Percentiles rank a stretch among this genome's conserved stretches.
Evolutionary conservation across 2,329 filamentous ascomycete genomes (phyloP).

Genomic region (Penicillium corylophilum): DNA sequence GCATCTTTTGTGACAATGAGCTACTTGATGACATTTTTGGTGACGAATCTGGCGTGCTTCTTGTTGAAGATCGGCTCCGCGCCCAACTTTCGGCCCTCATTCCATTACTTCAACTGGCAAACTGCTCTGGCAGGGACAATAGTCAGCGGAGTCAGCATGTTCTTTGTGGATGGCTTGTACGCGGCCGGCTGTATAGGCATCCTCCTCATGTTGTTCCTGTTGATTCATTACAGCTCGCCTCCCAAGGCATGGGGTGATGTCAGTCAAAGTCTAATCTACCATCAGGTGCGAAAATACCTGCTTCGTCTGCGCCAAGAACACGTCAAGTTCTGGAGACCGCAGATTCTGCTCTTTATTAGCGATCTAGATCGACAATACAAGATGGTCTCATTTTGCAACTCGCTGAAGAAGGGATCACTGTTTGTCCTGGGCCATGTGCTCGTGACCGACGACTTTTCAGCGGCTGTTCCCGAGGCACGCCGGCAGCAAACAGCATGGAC

Average conservation of each 20-base stretch:
- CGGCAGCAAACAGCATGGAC: slow-evolving; percentile 80
- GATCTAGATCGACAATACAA: slow-evolving; percentile 78
- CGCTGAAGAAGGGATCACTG: slow-evolving; percentile 79
- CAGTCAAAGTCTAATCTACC: slow-evolving; percentile 83
- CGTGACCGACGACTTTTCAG: slow-evolving; percentile 76
- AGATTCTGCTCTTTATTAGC: slow-evolving; percentile 81
- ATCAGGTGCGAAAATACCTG: slow-evolving; percentile 84
- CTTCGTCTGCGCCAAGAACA: slow-evolving; percentile 81
- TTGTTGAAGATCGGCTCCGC: slow-evolving; percentile 82
- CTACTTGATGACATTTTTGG: slow-evolving; percentile 87
- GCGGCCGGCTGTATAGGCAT: slow-evolving; percentile 72
- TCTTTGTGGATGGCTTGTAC: slow-evolving; percentile 82
- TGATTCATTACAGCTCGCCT: slow-evolving; percentile 82
- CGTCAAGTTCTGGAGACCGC: slow-evolving; percentile 90
- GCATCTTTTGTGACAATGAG: slow-evolving; percentile 89
- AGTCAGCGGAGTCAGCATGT: slow-evolving; percentile 79
- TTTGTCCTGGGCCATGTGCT: slow-evolving; percentile 88
- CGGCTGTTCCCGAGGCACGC: slow-evolving; percentile 76
- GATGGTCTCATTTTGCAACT: slow-evolving; percentile 88
- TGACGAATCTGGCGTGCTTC: slow-evolving; percentile 85
- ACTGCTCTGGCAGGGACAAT: slow-evolving; percentile 73
- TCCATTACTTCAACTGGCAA: slow-evolving; percentile 86
- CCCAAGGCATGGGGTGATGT: slow-evolving; percentile 91
- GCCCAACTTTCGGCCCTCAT: slow-evolving; percentile 83
- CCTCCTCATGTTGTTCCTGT: slow-evolving; percentile 72